Percentiles rank a stretch among this genome's conserved stretches.
These are phyloP conservation scores for Aaosphaeria pasadenensis DNA, from an alignment of 2,329 filamentous ascomycete species.

Conservation along the genomic window DNA sequence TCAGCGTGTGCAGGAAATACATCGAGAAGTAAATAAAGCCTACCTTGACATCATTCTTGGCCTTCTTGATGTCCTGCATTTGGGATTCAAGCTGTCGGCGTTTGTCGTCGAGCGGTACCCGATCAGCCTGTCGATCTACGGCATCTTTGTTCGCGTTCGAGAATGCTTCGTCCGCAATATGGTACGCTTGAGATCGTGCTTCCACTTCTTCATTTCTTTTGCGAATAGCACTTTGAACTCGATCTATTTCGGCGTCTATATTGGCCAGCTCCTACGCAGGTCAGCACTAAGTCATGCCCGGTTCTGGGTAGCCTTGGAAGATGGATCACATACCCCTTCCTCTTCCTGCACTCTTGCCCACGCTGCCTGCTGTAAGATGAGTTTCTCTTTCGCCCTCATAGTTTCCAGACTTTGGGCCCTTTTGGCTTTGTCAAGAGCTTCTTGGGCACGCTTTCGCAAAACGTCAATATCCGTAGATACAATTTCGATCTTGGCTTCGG, in stretches of 20 bases:
- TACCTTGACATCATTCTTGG: conserved; percentile 49
- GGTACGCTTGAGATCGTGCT: conserved; percentile 41
- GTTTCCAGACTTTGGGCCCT: conserved; percentile 64
- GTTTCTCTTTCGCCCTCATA: conserved; percentile 59
- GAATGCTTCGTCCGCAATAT: conserved; percentile 41
- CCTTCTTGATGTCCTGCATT: conserved; percentile 53
- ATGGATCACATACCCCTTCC: neutral
- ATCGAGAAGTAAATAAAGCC: too few species aligned
- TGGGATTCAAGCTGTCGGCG: conserved; percentile 50
- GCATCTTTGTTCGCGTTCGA: conserved; percentile 35
- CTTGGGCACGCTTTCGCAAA: conserved; percentile 57
- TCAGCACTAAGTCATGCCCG: neutral
- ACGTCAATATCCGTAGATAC: conserved; percentile 62
- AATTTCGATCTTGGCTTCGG: conserved; percentile 60
- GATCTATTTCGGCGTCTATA: conserved; percentile 23
- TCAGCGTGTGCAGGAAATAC: neutral
- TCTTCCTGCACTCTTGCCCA: conserved; percentile 81
- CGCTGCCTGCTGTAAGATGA: conserved; percentile 66
- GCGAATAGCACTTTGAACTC: conserved; percentile 48
- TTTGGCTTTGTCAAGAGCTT: conserved; percentile 63
- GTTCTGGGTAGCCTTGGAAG: too few species aligned
- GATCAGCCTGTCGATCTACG: conserved; percentile 29
- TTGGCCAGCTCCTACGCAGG: conserved; percentile 16
- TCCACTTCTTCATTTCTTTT: conserved; percentile 46
- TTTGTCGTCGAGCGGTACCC: conserved; percentile 46